Evolutionary conservation across 768 basidiomycete genomes (phyloP), one percentile per base, ranked within the genome.

Genomic region (Mycena latifolia): DNA sequence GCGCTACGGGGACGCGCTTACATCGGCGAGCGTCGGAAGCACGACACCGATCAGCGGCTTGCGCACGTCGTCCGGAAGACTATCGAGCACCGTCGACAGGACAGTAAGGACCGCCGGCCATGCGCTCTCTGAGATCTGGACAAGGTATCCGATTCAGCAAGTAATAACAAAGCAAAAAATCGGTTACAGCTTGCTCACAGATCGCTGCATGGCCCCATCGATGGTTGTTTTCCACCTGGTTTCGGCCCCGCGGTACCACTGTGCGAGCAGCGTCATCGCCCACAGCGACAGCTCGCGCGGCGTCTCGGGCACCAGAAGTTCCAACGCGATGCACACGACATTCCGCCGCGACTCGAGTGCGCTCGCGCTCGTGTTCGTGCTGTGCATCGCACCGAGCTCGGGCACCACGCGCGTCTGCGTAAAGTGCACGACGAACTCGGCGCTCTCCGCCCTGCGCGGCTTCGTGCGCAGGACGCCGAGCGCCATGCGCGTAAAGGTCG

Each of bases 11-110:
- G n/a, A n/a, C n/a, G n/a, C n/a, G 72, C 86, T 72, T 67, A 88
- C 88, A 48, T 88, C 86, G 55, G 82, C 82, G 11, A 90, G 67
- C 1, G 80, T 66, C 3, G 87, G 86, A 39, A 89, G 73, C 28
- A 83, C 70, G 33, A 77, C 74, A 0, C 75, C 71, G 27, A 86
- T 75, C 18, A 86, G 57, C 11, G 73, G 72, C 57, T 78, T 80
- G 47, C 82, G 80, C 51, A 85, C 73, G 15, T 85, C 85, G n/a
- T 85, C 81, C 2, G 87, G 84, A 11, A 86, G 74, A 37, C 77
- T 73, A 27, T 78, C 78, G 14, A 86, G 71, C n/a, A 89, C 65
- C 0, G 80, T 73, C 3, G 78, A 78, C 9, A 89, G 67, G 31
- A 85, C 70, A 11, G 77, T 74, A 20, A 86, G 65, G 8, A 83